A percentile compares a stretch with the other conserved stretches of the same genome.
Evolutionary conservation across 805 yeast species (phyloP).

Genomic region (Kluyveromyces aestuarii): DNA sequence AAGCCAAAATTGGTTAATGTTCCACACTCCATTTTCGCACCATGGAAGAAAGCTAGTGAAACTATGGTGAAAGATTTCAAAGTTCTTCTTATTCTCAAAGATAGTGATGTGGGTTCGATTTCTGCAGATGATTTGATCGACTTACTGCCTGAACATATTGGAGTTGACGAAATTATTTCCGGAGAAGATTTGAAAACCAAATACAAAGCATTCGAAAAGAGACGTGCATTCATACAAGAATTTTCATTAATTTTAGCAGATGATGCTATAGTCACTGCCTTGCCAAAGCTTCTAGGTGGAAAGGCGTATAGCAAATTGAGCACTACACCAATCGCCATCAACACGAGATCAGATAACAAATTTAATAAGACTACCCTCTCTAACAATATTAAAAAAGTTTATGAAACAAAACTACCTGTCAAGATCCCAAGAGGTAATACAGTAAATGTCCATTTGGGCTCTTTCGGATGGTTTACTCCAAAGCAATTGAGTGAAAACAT

Average conservation of each 20-base stretch:
- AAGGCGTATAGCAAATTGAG: slow-evolving; percentile 58
- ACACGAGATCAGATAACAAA: slow-evolving; percentile 30
- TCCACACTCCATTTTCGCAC: slow-evolving; percentile 21
- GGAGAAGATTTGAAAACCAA: slow-evolving; percentile 71
- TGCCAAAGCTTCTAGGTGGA: slow-evolving; percentile 85
- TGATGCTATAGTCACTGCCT: slow-evolving; percentile 65
- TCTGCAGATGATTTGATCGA: slow-evolving; percentile 51
- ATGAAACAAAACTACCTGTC: slow-evolving; percentile 46
- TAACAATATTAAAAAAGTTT: slow-evolving; percentile 50
- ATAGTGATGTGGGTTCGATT: slow-evolving; percentile 31
- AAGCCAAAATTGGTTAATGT: slow-evolving; percentile 45
- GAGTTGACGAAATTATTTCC: slow-evolving; percentile 47
- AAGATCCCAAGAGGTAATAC: slow-evolving; percentile 68
- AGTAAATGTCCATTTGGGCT: slow-evolving; percentile 59
- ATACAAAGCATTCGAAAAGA: slow-evolving; percentile 81
- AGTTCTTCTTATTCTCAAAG: slow-evolving; percentile 29
- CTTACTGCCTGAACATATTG: slow-evolving; percentile 41
- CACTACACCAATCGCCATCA: slow-evolving; percentile 63
- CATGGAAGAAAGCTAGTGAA: slow-evolving; percentile 23
- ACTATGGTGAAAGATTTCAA: slow-evolving; percentile 30
- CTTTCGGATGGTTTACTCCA: slow-evolving; percentile 33
- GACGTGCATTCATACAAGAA: slow-evolving; percentile 59
- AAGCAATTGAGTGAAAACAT: slow-evolving; percentile 53
- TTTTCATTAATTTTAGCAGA: slow-evolving; percentile 79
- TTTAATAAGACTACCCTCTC: slow-evolving; percentile 41